Percentiles rank a stretch among this genome's conserved stretches.
Evolutionary conservation across 306 rosid genomes (phyloP).

Genomic region (Nissolia schottii): DNA sequence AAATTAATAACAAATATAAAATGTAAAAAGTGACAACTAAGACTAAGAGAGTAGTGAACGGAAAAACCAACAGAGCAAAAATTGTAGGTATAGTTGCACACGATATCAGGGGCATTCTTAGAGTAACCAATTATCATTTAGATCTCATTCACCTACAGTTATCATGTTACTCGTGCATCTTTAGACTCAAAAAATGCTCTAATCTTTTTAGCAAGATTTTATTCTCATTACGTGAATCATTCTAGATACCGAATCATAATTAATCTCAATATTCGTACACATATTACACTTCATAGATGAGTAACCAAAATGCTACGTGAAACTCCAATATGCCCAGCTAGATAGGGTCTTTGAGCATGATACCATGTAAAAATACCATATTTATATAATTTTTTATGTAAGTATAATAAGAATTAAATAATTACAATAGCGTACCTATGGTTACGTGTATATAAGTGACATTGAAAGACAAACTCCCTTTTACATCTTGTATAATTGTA

Average conservation of each 20-base stretch:
- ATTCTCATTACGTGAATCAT: background rate
- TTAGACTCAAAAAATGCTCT: background rate
- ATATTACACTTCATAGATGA: background rate
- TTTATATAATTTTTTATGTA: too few relatives aligned
- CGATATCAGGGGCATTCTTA: background rate
- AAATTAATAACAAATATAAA: too few relatives aligned
- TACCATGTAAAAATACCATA: too few relatives aligned
- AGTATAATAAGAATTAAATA: too few relatives aligned
- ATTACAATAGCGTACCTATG: too few relatives aligned
- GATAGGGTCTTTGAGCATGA: too few relatives aligned
- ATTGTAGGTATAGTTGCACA: too few relatives aligned
- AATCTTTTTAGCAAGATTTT: background rate
- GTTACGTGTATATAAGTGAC: background rate
- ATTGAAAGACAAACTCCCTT: background rate
- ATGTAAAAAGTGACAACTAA: too few relatives aligned
- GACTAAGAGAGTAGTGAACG: background rate
- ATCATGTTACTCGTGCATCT: background rate
- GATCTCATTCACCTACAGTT: background rate
- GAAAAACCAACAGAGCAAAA: background rate
- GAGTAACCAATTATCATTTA: background rate
- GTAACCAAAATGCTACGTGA: too few relatives aligned
- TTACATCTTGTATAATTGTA: background rate
- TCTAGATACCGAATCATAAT: background rate
- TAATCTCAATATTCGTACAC: background rate
- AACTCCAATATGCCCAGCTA: too few relatives aligned